Conservation (phyloP, 176 grass and related monocot species). For the Zizania latifolia region DNA sequence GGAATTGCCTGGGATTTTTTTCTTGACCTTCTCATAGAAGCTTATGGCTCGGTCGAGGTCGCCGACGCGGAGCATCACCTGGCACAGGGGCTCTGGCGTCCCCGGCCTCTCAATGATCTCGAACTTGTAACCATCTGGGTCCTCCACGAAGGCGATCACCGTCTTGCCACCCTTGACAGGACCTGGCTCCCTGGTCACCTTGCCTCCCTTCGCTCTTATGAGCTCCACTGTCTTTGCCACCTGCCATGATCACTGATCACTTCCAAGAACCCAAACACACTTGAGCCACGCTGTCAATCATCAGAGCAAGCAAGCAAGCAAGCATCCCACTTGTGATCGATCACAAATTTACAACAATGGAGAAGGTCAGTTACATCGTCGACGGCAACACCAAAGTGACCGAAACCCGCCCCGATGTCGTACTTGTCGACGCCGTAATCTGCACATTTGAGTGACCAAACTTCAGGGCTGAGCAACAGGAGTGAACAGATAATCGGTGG, state of each 20-base stretch:
- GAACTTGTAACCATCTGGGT: conserved; percentile 79
- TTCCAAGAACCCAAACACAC: neutral
- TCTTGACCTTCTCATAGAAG: conserved; percentile 65
- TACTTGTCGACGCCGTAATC: conserved; percentile 85
- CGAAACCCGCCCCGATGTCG: conserved; percentile 61
- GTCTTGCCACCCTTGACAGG: conserved; percentile 55
- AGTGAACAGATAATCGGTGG: no score
- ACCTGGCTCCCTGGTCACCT: conserved; percentile 57
- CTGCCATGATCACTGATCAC: conserved; percentile 29
- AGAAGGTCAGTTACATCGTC: conserved; percentile 44
- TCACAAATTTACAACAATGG: neutral
- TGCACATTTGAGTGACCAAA: neutral
- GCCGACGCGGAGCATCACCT: conserved; percentile 69
- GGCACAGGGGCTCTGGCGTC: conserved; percentile 57
- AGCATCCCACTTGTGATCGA: neutral
- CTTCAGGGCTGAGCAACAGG: neutral
- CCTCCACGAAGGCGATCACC: conserved; percentile 66
- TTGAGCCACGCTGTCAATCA: neutral
- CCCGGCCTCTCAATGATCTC: conserved; percentile 65
- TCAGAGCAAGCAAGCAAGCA: neutral
- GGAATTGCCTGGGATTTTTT: neutral
- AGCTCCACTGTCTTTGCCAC: conserved; percentile 52
- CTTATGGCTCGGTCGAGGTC: conserved; percentile 53
- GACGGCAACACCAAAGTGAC: conserved; percentile 72
- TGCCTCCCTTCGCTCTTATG: conserved; percentile 56